phyloP scores from a whole-genome alignment of 1,284 basidiomycete species.

The Cryptococcus sp. region DNA sequence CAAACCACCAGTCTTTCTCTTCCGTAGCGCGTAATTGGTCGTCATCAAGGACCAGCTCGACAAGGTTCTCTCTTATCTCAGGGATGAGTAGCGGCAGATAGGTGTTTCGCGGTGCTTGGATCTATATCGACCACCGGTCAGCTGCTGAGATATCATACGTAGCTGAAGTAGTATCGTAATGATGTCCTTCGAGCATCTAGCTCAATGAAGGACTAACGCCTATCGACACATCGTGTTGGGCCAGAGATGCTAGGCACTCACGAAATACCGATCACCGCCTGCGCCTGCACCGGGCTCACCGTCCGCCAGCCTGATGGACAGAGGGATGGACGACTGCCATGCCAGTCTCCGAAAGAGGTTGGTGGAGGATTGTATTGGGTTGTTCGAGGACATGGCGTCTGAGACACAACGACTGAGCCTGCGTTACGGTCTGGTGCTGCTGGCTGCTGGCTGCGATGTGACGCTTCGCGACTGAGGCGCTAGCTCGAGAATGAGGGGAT shows the following conservation, averaged over 20 bases:
- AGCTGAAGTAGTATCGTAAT: neutral
- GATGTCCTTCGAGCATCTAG: neutral
- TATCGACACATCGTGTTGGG: neutral
- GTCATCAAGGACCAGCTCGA: conserved; percentile 86
- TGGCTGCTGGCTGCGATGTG: too few species aligned
- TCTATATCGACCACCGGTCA: conserved; percentile 35
- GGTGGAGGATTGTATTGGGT: conserved; percentile 37
- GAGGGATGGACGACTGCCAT: conserved; percentile 49
- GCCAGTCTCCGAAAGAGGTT: conserved; percentile 49
- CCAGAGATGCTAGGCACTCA: conserved; percentile 26
- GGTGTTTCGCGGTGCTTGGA: conserved; percentile 76
- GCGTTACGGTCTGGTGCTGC: too few species aligned
- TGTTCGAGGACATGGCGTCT: neutral
- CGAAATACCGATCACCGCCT: conserved; percentile 47
- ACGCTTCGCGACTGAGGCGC: too few species aligned
- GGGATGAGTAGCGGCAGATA: conserved; percentile 88
- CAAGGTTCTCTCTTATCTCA: conserved; percentile 78
- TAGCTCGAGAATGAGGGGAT: too few species aligned
- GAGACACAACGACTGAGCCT: neutral
- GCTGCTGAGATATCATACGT: neutral
- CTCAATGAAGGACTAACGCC: too few species aligned
- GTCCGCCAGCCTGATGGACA: conserved; percentile 44
- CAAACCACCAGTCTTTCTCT: conserved; percentile 93
- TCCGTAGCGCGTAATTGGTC: conserved; percentile 60
- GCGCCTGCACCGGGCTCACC: conserved; percentile 33